A percentile compares a stretch with the other conserved stretches of the same genome.
Conservation (phyloP, 257 asterid genomes). For the Knoxia roxburghii region DNA sequence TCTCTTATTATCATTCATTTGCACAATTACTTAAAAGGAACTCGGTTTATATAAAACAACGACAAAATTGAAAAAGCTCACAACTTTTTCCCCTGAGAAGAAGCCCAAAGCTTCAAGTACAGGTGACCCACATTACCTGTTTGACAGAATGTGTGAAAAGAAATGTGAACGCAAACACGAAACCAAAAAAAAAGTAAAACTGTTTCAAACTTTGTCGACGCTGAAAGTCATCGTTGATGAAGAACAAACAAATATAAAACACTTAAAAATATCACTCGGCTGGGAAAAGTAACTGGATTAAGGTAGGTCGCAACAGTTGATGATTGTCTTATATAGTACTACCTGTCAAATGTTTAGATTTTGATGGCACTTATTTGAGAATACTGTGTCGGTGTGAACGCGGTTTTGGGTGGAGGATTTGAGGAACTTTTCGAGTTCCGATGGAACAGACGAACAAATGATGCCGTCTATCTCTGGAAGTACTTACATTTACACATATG, state of each 20-base stretch:
- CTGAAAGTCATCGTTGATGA: conserved; percentile 20
- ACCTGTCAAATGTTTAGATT: too few species aligned
- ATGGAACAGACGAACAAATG: neutral
- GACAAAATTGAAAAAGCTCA: neutral
- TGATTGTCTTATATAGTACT: too few species aligned
- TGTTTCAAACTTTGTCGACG: conserved; percentile 22
- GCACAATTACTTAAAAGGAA: neutral
- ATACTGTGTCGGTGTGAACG: conserved; percentile 45
- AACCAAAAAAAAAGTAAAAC: conserved; percentile 25
- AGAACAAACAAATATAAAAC: neutral
- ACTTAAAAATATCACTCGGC: too few species aligned
- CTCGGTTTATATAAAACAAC: neutral
- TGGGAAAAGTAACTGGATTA: too few species aligned
- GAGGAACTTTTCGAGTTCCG: conserved; percentile 28
- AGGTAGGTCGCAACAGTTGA: too few species aligned
- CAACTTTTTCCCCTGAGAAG: conserved; percentile 1
- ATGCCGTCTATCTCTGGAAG: too few species aligned
- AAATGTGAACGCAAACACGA: conserved; percentile 48
- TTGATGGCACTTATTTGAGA: too few species aligned
- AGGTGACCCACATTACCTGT: conserved; percentile 28
- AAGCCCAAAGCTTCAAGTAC: conserved; percentile 11
- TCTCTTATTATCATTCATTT: conserved; percentile 58
- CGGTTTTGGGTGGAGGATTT: conserved; percentile 26
- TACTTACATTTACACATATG: too few species aligned
- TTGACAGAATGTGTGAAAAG: conserved; percentile 39